Conservation (phyloP, 768 basidiomycete species). For the Neoboletus brunneissimus region DNA sequence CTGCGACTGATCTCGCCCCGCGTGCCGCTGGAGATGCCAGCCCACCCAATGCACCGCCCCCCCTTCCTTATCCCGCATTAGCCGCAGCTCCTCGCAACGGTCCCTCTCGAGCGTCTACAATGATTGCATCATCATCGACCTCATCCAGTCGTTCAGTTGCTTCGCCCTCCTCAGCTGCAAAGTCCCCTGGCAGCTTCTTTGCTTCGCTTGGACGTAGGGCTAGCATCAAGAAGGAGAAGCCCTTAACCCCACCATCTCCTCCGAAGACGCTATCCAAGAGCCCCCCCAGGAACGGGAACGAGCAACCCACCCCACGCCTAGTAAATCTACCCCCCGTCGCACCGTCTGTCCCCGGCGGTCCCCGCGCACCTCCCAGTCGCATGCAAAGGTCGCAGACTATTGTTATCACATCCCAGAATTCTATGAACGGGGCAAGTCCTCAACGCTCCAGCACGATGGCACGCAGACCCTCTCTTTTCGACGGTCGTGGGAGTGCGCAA, state of each 20-base stretch:
- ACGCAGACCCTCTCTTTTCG: constrained; percentile 31
- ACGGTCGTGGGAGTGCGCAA: constrained; percentile 18
- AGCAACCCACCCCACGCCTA: constrained; percentile 29
- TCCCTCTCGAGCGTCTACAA: constrained; percentile 31
- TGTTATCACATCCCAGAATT: constrained; percentile 38
- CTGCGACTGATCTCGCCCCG: constrained; percentile 70
- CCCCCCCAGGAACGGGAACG: constrained; percentile 29
- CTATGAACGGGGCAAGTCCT: constrained; percentile 11
- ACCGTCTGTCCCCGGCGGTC: constrained; percentile 70
- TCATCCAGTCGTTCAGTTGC: constrained; percentile 47
- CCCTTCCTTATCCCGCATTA: constrained; percentile 75
- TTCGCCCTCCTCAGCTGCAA: constrained; percentile 40
- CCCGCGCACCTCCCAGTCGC: constrained; percentile 64
- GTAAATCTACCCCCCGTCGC: constrained; percentile 31
- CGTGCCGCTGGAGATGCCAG: constrained; percentile 45
- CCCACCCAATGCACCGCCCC: constrained; percentile 53
- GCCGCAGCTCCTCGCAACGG: constrained; percentile 36
- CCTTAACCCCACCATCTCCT: constrained; percentile 32
- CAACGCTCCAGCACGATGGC: constrained; percentile 33
- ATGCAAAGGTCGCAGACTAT: constrained; percentile 68
- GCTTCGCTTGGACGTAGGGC: constrained; percentile 70
- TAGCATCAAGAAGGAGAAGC: constrained; percentile 46
- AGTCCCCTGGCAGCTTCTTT: constrained; percentile 62
- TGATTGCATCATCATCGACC: constrained; percentile 40
- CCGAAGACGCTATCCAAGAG: constrained; percentile 38